Evolutionary conservation across 1,284 basidiomycete genomes (phyloP).

Genomic region (Cronartium ribicola): DNA sequence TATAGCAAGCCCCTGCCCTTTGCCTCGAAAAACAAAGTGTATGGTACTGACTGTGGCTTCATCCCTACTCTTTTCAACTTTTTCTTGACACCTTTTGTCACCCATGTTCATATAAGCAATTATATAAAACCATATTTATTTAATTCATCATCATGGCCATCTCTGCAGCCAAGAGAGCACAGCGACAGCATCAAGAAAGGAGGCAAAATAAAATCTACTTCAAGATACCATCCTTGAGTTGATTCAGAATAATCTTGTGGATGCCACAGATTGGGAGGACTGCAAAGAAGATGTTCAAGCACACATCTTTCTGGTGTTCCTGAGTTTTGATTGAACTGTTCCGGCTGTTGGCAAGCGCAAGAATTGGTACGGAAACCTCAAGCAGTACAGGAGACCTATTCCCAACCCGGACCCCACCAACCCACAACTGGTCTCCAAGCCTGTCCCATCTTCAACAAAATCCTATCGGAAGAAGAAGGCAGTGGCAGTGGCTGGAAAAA

Average conservation of each 20-base stretch:
- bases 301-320: background rate
- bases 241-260: background rate
- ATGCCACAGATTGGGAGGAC: background rate
- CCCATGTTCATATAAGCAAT: no score
- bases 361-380: background rate
- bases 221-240: background rate
- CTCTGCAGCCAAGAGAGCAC: background rate
- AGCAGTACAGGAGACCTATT: slow-evolving; percentile 7
- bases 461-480: slow-evolving; percentile 11
- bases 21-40: no score
- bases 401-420: slow-evolving; percentile 13
- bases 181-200: background rate
- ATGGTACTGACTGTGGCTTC: no score
- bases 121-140: no score
- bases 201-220: background rate
- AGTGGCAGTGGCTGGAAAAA: slow-evolving; percentile 1
- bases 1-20: no score
- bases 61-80: no score
- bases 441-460: slow-evolving; percentile 10
- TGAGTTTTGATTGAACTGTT: background rate
- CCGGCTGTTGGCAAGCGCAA: background rate
- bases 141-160: background rate
- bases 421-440: slow-evolving; percentile 14
- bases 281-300: background rate
- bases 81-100: no score